Evolutionary conservation across 345 rosid genomes (phyloP).

Genomic region (Mallotus nudiflorus): DNA sequence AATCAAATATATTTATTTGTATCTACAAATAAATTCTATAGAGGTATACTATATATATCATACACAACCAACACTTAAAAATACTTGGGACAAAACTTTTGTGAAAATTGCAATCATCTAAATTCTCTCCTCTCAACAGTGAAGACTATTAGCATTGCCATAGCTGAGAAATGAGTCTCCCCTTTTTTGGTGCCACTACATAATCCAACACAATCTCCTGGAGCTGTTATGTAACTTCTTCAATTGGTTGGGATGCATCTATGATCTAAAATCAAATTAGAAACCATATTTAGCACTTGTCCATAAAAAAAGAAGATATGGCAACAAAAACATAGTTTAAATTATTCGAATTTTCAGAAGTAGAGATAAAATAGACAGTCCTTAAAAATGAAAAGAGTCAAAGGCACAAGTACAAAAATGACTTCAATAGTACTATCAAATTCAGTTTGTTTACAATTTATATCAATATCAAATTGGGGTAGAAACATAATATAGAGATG

Average conservation of each 20-base stretch:
- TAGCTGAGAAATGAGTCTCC: constrained; percentile 55
- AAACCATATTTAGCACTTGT: not conserved
- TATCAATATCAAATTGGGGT: not conserved
- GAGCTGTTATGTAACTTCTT: constrained; percentile 62
- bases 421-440: not conserved
- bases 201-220: constrained; percentile 42
- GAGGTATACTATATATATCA: not conserved
- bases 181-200: constrained; percentile 47
- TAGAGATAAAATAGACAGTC: not conserved
- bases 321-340: no score
- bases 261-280: constrained; percentile 44
- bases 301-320: not conserved
- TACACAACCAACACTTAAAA: not conserved
- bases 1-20: no score
- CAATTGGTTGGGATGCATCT: constrained; percentile 57
- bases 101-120: not conserved
- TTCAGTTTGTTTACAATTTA: not conserved
- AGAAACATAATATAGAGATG: not conserved
- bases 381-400: not conserved
- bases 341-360: not conserved
- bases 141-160: constrained; percentile 37
- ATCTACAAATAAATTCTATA: no score
- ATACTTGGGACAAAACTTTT: not conserved
- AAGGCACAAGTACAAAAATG: not conserved
- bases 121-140: not conserved